Evolutionary conservation across 2,329 filamentous ascomycete genomes (phyloP).

Genomic region (Coniella vitis): DNA sequence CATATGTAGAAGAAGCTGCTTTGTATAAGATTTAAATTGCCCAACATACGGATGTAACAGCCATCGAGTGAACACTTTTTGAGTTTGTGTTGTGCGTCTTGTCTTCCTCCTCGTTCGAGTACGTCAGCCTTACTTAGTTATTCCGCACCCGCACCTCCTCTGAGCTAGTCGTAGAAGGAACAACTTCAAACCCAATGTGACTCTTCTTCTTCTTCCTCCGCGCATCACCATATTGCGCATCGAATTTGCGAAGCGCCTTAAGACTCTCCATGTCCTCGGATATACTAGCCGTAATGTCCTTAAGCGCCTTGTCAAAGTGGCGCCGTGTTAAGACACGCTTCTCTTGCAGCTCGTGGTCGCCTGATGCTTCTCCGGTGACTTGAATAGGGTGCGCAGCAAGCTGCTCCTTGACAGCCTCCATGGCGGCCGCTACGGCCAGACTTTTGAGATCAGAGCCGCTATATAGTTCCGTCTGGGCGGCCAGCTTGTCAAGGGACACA

Average conservation of each 20-base stretch:
- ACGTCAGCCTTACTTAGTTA: neutral
- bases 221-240: constrained; percentile 87
- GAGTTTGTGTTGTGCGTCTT: neutral
- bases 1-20: too few relatives aligned
- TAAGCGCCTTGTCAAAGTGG: constrained; percentile 81
- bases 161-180: constrained; percentile 31
- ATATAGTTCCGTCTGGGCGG: constrained; percentile 66
- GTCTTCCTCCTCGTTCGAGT: too few relatives aligned
- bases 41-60: too few relatives aligned
- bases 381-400: constrained; percentile 40
- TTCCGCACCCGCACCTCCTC: constrained; percentile 37
- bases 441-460: constrained; percentile 82
- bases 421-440: constrained; percentile 69
- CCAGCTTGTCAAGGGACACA: constrained; percentile 57
- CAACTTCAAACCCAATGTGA: constrained; percentile 53
- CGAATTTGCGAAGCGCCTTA: constrained; percentile 84
- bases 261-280: constrained; percentile 89
- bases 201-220: constrained; percentile 57
- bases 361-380: constrained; percentile 63
- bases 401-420: constrained; percentile 74
- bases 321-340: constrained; percentile 54
- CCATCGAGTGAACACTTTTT: too few relatives aligned
- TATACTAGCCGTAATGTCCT: constrained; percentile 87
- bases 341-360: too few relatives aligned
- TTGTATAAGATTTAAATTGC: too few relatives aligned